phyloP scores from a whole-genome alignment of 2,329 filamentous ascomycete genomes.

The Albifimbria verrucaria region DNA sequence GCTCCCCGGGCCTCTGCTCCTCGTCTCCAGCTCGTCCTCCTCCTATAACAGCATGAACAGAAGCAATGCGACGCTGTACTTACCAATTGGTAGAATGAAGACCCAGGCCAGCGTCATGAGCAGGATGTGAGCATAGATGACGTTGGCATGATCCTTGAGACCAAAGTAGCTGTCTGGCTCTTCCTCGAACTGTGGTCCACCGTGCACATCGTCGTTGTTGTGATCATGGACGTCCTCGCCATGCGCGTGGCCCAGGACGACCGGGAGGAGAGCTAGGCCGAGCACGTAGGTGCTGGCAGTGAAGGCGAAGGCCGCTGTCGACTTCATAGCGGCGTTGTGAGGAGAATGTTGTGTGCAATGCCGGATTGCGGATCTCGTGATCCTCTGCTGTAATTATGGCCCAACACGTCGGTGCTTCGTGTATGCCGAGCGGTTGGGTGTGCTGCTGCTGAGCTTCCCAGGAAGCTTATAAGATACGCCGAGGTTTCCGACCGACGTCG shows the following conservation, averaged over 20 bases:
- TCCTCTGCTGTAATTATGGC: too few species aligned
- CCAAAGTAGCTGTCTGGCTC: slow-evolving; percentile 58
- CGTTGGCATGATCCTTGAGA: slow-evolving; percentile 45
- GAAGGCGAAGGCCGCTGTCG: not conserved
- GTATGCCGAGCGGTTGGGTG: too few species aligned
- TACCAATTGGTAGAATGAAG: slow-evolving; percentile 69
- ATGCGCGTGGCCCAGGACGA: slow-evolving; percentile 18
- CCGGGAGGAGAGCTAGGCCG: slow-evolving; percentile 1
- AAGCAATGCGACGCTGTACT: slow-evolving; percentile 29
- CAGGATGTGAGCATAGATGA: slow-evolving; percentile 67
- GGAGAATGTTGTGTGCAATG: too few species aligned
- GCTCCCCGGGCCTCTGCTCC: too few species aligned
- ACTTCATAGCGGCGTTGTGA: too few species aligned
- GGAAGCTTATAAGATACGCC: too few species aligned
- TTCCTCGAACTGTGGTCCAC: slow-evolving; percentile 23
- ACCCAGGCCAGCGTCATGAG: slow-evolving; percentile 72
- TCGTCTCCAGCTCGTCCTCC: not conserved
- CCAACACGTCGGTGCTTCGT: too few species aligned
- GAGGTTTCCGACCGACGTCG: too few species aligned
- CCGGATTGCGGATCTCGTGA: too few species aligned
- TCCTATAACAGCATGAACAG: not conserved
- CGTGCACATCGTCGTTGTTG: slow-evolving; percentile 8
- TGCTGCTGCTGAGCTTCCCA: too few species aligned
- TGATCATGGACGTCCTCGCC: slow-evolving; percentile 13
- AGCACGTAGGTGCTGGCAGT: slow-evolving; percentile 6